Evolutionary conservation across 1,284 basidiomycete genomes (phyloP), one percentile per base, ranked within the genome.

Genomic region (Apiotrichum mycotoxinovorans): DNA sequence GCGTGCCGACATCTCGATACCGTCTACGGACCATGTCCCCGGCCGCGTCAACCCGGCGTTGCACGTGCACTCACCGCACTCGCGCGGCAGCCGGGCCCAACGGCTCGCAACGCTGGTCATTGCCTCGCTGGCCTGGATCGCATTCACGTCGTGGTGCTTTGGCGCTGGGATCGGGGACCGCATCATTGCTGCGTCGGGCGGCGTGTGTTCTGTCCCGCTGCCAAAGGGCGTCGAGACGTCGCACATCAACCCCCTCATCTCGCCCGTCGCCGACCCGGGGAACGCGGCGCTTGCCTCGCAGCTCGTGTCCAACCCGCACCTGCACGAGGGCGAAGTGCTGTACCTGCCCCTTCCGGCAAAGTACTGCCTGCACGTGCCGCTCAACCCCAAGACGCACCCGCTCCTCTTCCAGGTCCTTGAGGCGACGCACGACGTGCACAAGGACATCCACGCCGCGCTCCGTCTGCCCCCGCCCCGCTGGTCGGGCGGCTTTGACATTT

Each of bases 71-170:
- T 81, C 84, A 2, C 69, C 78, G 4, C 30, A 42, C 20, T 14
- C 20, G 26, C 43, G 53, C 9, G 23, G n/a, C 65, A 80, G 80
- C 26, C 80, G 80, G 3, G 59, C 58, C 11, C 67, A 78, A 47
- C 78, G 84, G 40, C 60, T 87, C 5, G 61, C 77, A 35, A 83
- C 87, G 52, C 92, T 84, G 80, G 60, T 80, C n/a, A 68, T 83
- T 23, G 86, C 85, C 51, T 89, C 88, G 9, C 70, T 76, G 22
- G 79, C 84, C 44, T 95, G 90, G 91, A 74, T 86, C 45, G 73
- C 82, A 12, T 91, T 91, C 79, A 87, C 90, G 2, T 81, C 80
- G 53, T 96, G 91, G 92, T 95, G 94, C 81, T 93, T 96, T 67
- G 93, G 94, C 0, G 89, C 92, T 4, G 82, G 88, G 0, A 75